Percentiles rank a stretch among this genome's conserved stretches.
These are phyloP conservation scores for Melaleuca alternifolia DNA, from an alignment of 345 rosid genomes.

Conservation along the genomic window DNA sequence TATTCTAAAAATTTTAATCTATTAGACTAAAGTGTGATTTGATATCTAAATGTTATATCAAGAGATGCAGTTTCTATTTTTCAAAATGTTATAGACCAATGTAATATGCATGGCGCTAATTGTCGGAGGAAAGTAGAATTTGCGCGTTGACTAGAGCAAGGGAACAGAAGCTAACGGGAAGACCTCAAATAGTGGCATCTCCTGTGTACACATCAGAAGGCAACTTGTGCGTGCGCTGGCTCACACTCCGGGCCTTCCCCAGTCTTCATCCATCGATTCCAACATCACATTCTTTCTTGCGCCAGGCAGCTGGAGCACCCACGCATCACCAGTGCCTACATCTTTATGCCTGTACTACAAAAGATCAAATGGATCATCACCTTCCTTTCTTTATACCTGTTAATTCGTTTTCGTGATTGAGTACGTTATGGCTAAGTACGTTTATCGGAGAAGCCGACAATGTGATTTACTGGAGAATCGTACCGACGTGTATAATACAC, in stretches of 20 bases:
- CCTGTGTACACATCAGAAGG: background rate
- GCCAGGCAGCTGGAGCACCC: background rate
- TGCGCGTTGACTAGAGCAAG: background rate
- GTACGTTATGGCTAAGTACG: background rate
- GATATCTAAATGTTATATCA: too few relatives aligned
- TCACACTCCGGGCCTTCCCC: background rate
- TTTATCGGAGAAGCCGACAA: background rate
- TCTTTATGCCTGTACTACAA: background rate
- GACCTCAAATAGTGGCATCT: background rate
- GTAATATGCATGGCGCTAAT: background rate
- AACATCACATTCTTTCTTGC: background rate
- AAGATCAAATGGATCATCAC: background rate
- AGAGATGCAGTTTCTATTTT: too few relatives aligned
- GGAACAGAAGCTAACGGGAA: background rate
- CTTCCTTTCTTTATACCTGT: background rate
- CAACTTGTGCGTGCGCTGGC: background rate
- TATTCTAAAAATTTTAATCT: too few relatives aligned
- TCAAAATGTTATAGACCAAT: too few relatives aligned
- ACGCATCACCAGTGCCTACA: background rate
- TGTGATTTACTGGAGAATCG: background rate
- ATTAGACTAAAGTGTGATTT: too few relatives aligned
- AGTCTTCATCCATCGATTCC: background rate
- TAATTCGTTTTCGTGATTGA: background rate
- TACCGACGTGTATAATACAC: background rate
- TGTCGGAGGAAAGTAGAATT: background rate